A percentile compares a stretch with the other conserved stretches of the same genome.
Conservation (phyloP, 75 land plant genomes). For the Sequoiadendron giganteum region DNA sequence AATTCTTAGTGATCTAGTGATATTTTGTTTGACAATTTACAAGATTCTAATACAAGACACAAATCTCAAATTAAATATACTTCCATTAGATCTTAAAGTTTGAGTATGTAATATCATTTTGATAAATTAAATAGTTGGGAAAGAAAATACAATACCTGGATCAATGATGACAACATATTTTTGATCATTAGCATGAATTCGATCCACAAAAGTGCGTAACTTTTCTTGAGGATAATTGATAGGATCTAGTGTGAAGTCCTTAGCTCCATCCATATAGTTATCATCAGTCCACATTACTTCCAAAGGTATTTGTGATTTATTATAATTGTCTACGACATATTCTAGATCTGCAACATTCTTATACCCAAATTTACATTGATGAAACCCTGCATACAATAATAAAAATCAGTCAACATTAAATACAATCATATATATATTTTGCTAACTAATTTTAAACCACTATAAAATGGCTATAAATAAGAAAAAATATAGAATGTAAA, state of each 20-base stretch:
- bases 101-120: too few species aligned
- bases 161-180: constrained; percentile 43
- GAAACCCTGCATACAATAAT: constrained; percentile 24
- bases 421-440: too few species aligned
- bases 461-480: too few species aligned
- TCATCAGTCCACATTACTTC: constrained; percentile 43
- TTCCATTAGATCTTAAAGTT: too few species aligned
- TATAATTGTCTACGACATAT: constrained; percentile 24
- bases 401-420: too few species aligned
- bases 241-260: constrained; percentile 46
- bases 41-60: too few species aligned
- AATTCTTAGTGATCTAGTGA: too few species aligned
- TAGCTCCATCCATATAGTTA: constrained; percentile 40
- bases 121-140: too few species aligned
- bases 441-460: too few species aligned
- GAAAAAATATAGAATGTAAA: too few species aligned
- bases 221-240: constrained; percentile 31
- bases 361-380: constrained; percentile 42
- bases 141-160: constrained; percentile 18
- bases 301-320: constrained; percentile 26
- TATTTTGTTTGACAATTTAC: too few species aligned
- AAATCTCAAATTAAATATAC: too few species aligned
- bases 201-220: constrained; percentile 23
- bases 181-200: constrained; percentile 30
- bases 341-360: constrained; percentile 24